These are phyloP conservation scores for Saturnispora zaruensis DNA, from an alignment of 805 yeast species.

Conservation along the genomic window DNA sequence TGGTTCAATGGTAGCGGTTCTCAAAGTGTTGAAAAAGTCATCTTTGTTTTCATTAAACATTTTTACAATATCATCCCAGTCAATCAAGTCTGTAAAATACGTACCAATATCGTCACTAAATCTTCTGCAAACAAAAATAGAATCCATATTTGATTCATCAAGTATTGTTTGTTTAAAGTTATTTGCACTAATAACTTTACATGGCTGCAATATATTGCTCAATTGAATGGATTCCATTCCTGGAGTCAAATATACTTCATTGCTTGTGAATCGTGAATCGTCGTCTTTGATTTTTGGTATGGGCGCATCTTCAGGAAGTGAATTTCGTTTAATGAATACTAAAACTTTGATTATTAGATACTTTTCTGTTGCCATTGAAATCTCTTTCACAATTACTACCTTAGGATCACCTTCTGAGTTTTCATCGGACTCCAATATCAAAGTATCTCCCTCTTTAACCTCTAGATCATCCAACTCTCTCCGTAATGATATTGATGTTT, in stretches of 20 bases:
- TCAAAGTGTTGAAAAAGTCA: constrained; percentile 28
- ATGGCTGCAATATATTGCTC: constrained; percentile 35
- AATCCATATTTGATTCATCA: constrained; percentile 29
- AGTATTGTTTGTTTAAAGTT: constrained; percentile 29
- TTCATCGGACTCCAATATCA: constrained; percentile 33
- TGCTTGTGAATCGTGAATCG: constrained; percentile 19
- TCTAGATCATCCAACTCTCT: constrained; percentile 40
- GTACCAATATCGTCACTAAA: constrained; percentile 33
- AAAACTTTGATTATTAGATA: constrained; percentile 41
- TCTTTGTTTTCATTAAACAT: constrained; percentile 23
- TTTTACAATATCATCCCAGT: constrained; percentile 30
- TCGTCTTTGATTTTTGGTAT: constrained; percentile 22
- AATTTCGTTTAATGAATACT: constrained; percentile 33
- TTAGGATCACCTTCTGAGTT: constrained; percentile 23
- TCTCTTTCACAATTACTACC: constrained; percentile 44
- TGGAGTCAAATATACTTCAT: constrained; percentile 51
- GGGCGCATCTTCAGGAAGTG: constrained; percentile 1
- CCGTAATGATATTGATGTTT: constrained; percentile 10
- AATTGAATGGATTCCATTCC: constrained; percentile 37
- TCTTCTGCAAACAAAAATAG: constrained; percentile 33
- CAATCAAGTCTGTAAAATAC: constrained; percentile 30
- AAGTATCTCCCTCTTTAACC: constrained; percentile 44
- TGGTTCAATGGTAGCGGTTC: constrained; percentile 25
- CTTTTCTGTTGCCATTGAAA: constrained; percentile 40
- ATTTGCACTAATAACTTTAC: constrained; percentile 33